Evolutionary conservation across 352 stramenopile species (phyloP), one percentile per base, ranked within the genome.

Genomic region (Aphanomyces stellatus): DNA sequence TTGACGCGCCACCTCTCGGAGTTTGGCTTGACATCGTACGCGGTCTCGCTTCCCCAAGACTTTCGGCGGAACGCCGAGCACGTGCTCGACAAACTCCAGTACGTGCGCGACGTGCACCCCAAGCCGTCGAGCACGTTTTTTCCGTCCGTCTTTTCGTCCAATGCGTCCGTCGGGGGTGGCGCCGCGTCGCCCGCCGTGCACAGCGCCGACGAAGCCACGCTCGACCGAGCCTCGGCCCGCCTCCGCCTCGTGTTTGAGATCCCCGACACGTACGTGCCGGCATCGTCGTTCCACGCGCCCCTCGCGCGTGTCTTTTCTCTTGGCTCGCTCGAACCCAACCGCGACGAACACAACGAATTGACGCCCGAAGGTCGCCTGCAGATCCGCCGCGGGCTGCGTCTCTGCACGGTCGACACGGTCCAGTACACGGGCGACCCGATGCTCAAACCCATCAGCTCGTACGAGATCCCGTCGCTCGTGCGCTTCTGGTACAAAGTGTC

Each of bases 61-160:
- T 95, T 88, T 46, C 86, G 92, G 57, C 84, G 86, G 33, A 82
- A 95, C 41, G 86, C 83, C 1, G 86, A 94, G 69, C 81, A 85
- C 27, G 74, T 93, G 8, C 91, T 91, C 66, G 86, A 95, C 67
- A 93, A 93, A 48, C 53, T 95, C 17, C 89, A 80, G 80, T 79
- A 57, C 28, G 37, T 31, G 31, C 35, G 37, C 17, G 55, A 64
- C 17, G 25, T 46, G n/a, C 35, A 64, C 17, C 55, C 55, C 11
- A 43, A 49, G 31, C 35, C 2, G 2, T 35, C 33, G 11, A 33
- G 17, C 10, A 17, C 34, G 11, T 33, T 46, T 4, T 51, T 64
- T 51, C 27, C 33, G 7, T 13, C 40, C 17, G 17, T 28, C 3
- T 49, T 31, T 34, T 35, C 37, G 55, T 51, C 33, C 17, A n/a